phyloP scores from a whole-genome alignment of 202 grass and related monocot species.

The Cymbopogon flexuosus region DNA sequence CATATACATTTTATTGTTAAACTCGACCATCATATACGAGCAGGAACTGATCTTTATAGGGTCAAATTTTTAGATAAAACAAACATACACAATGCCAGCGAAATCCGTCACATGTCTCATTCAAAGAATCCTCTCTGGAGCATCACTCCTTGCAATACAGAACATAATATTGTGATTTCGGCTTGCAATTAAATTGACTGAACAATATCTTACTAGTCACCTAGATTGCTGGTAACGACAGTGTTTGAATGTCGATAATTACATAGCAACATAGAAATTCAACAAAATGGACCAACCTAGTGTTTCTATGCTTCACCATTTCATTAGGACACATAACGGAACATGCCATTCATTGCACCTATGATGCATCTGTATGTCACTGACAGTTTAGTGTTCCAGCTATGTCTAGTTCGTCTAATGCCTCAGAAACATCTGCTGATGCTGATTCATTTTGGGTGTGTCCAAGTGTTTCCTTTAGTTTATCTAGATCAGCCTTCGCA shows the following conservation, averaged over 20 bases:
- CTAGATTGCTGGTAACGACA: background rate
- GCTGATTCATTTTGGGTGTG: constrained; percentile 1
- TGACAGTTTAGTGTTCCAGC: background rate
- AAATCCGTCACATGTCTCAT: no score
- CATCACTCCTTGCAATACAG: no score
- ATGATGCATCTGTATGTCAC: background rate
- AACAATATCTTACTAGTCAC: background rate
- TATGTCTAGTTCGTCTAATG: constrained; percentile 12
- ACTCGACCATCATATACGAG: no score
- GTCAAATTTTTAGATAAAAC: background rate
- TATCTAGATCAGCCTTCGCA: constrained; percentile 53
- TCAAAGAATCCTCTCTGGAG: no score
- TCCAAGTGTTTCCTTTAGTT: constrained; percentile 35
- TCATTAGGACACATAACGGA: background rate
- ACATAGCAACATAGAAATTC: background rate
- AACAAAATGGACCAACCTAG: background rate
- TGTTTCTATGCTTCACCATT: constrained; percentile 12
- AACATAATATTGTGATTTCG: background rate
- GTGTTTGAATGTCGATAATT: background rate
- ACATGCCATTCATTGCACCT: background rate
- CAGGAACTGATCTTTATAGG: background rate
- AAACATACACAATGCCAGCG: background rate
- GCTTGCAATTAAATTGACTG: background rate
- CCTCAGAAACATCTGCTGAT: background rate
- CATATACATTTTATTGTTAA: no score